Base-by-base conservation (phyloP, 768 basidiomycete genomes). In the Trametes sanguinea region DNA sequence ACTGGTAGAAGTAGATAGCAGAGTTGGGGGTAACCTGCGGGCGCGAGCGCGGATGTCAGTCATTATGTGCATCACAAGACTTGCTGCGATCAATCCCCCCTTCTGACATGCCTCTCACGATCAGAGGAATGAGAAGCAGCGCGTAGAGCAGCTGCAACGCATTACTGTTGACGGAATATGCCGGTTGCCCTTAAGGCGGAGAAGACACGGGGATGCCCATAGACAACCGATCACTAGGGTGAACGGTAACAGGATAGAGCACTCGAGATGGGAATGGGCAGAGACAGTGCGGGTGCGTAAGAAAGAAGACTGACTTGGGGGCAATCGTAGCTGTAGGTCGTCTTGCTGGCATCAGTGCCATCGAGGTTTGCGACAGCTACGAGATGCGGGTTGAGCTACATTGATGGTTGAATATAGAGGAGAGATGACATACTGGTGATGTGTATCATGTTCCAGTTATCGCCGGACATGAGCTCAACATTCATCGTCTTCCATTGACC, bases 1-100 rank as follows among this genome's bases (percentile, higher is more conserved):
- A 92, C 68, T 92, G 89, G 73, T 90, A 90, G 78, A 92, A 93
- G 77, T 92, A 93, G 65, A 92, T 85, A 40, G 84, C 69, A 2
- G 90, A 79, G 72, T 88, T 77, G 17, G 83, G 81, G 27, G 75
- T 76, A 39, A 91, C 89, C 86, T 88, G 68, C 30, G 8, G 51
- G 46, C 54, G 6, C 54, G 52, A 13, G 39, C 22, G 22, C 22
- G 22, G 33, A 22, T 27, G 14, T 43, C 42, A 43, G 42, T n/a
- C 4, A 8, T 14, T 14, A n/a, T 13, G 42, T 13, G 42, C 42
- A 43, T 43, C 10, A n/a, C 22, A 43, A 5, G 9, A 43, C 14
- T 14, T 5, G n/a, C 13, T n/a, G 13, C 42, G 9, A n/a, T 43
- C 42, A 43, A 43, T 6, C 42, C 7, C 14, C 42, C n/a, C n/a